These are phyloP conservation scores for Flueggea neowawraea DNA, from an alignment of 441 rosid genomes.

Conservation along the genomic window DNA sequence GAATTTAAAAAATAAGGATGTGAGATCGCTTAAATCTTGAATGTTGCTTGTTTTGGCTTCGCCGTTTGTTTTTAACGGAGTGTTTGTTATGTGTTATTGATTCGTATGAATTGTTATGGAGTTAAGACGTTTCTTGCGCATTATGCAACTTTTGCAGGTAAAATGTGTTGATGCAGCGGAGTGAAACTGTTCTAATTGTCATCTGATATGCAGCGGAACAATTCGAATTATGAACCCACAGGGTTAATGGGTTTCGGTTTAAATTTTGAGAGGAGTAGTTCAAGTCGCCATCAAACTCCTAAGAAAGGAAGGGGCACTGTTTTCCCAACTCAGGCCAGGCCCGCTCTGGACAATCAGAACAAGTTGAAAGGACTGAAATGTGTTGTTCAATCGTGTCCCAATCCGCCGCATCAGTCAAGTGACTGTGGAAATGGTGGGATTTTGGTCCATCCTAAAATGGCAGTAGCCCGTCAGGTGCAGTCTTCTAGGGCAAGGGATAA, in stretches of 20 bases:
- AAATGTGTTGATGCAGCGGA: slow-evolving; percentile 10
- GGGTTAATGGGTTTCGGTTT: slow-evolving; percentile 23
- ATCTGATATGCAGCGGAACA: slow-evolving; percentile 19
- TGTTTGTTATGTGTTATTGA: too few species aligned
- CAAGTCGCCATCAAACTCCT: slow-evolving; percentile 30
- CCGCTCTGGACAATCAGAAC: slow-evolving; percentile 26
- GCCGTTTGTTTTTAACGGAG: too few species aligned
- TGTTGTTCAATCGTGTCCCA: slow-evolving; percentile 12
- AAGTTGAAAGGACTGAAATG: slow-evolving; percentile 27
- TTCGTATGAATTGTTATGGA: too few species aligned
- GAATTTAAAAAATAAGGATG: too few species aligned
- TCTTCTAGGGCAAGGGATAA: slow-evolving; percentile 20
- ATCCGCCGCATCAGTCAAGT: too few species aligned
- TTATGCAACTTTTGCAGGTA: slow-evolving; percentile 20
- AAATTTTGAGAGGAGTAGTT: slow-evolving; percentile 25
- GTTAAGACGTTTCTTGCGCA: background rate
- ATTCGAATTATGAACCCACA: slow-evolving; percentile 8
- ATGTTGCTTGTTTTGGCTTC: too few species aligned
- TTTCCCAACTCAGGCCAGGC: slow-evolving; percentile 19
- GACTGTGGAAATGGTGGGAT: slow-evolving; percentile 19
- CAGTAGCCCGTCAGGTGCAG: slow-evolving; percentile 19
- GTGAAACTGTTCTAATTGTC: slow-evolving; percentile 14
- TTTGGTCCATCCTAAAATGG: slow-evolving; percentile 25
- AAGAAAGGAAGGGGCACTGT: slow-evolving; percentile 35
- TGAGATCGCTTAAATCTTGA: too few species aligned